These are phyloP conservation scores for Clavariopsis aquatica DNA, from an alignment of 495 filamentous ascomycete genomes.

Conservation along the genomic window DNA sequence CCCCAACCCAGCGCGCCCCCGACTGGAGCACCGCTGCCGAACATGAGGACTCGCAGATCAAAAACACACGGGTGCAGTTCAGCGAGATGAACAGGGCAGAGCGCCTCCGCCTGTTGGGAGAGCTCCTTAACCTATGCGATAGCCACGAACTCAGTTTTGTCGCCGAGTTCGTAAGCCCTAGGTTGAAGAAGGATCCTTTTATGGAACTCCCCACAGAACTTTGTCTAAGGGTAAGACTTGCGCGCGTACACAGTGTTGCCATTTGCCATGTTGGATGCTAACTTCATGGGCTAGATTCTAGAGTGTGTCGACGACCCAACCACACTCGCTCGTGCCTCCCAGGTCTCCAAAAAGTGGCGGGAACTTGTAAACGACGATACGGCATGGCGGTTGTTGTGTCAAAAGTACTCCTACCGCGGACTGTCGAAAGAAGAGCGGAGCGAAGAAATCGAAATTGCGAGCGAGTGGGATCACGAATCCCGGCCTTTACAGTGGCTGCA, in stretches of 20 bases:
- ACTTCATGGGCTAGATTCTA: conserved; percentile 20
- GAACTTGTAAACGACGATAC: conserved; percentile 92
- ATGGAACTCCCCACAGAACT: conserved; percentile 85
- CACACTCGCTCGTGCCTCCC: conserved; percentile 85
- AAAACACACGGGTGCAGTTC: conserved; percentile 60
- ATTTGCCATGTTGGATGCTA: not conserved
- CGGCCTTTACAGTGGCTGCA: conserved; percentile 18
- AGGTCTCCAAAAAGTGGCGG: conserved; percentile 91
- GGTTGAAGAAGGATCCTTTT: conserved; percentile 95
- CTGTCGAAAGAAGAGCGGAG: conserved; percentile 45
- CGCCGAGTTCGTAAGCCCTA: conserved; percentile 84
- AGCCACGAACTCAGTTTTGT: conserved; percentile 94
- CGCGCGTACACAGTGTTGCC: not conserved
- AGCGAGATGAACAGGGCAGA: conserved; percentile 55
- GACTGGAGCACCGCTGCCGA: conserved; percentile 61
- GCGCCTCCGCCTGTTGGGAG: conserved; percentile 69
- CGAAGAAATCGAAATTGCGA: conserved; percentile 24
- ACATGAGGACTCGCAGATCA: conserved; percentile 57
- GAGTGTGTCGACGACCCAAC: conserved; percentile 77
- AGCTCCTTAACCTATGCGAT: conserved; percentile 87
- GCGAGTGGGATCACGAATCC: conserved; percentile 14
- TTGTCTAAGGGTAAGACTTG: conserved; percentile 70
- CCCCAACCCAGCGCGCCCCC: conserved; percentile 61
- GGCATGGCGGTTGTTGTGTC: conserved; percentile 95
- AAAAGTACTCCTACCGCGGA: conserved; percentile 84